Conservation (phyloP, 2,329 filamentous ascomycete species). For the Fusarium duplospermum region DNA sequence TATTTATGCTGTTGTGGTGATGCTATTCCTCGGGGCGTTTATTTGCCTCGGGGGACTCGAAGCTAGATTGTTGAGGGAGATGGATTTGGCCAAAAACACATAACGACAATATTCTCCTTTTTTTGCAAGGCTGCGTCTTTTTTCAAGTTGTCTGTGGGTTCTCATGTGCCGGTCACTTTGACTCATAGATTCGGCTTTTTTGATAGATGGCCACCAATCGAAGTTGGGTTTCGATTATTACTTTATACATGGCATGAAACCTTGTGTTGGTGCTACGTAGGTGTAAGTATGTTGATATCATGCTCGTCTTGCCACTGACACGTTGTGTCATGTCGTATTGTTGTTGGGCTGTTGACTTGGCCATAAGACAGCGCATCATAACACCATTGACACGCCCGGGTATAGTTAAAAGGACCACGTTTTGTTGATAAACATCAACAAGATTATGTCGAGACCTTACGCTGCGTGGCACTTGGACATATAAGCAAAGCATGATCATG, state of each 20-base stretch:
- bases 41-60: neutral
- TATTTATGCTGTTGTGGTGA: conserved; percentile 10
- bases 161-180: conserved; percentile 39
- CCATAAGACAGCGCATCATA: neutral
- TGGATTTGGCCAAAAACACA: conserved; percentile 11
- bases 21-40: neutral
- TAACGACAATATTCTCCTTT: conserved; percentile 2
- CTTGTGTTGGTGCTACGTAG: neutral
- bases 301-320: neutral
- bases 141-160: conserved; percentile 5
- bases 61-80: conserved; percentile 20
- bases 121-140: conserved; percentile 7
- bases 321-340: neutral
- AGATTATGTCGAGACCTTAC: too few relatives aligned
- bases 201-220: conserved; percentile 31
- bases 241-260: neutral
- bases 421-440: neutral
- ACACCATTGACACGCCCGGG: neutral
- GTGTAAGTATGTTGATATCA: neutral
- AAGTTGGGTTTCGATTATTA: neutral
- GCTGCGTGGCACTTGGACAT: neutral
- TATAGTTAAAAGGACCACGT: neutral
- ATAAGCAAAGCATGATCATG: neutral
- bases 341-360: neutral
- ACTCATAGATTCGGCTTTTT: conserved; percentile 15